These are phyloP conservation scores for Infundibulicybe gibba DNA, from an alignment of 768 basidiomycete species.

Conservation along the genomic window DNA sequence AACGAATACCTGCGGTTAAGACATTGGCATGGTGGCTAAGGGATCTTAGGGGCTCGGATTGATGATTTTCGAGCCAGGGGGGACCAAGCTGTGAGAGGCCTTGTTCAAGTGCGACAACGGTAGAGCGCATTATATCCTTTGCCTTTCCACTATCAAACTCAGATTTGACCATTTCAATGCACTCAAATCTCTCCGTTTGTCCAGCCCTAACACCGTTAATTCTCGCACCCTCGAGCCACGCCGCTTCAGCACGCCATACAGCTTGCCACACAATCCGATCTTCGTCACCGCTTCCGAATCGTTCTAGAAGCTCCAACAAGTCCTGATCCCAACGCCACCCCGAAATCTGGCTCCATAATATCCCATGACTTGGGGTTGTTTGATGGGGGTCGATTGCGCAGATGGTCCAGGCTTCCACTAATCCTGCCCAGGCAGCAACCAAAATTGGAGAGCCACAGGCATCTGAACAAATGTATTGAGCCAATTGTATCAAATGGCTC, in stretches of 20 bases:
- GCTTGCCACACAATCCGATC: slow-evolving; percentile 43
- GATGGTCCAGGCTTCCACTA: slow-evolving; percentile 70
- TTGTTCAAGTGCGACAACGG: slow-evolving; percentile 27
- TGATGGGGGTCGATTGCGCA: slow-evolving; percentile 91
- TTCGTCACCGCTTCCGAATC: slow-evolving; percentile 24
- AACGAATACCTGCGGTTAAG: slow-evolving; percentile 48
- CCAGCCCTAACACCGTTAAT: slow-evolving; percentile 72
- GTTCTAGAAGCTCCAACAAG: slow-evolving; percentile 34
- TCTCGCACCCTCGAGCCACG: slow-evolving; percentile 75
- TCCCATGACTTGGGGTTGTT: slow-evolving; percentile 82
- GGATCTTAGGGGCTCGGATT: slow-evolving; percentile 15
- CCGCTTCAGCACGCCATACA: slow-evolving; percentile 50
- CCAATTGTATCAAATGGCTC: slow-evolving; percentile 51
- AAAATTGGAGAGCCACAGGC: slow-evolving; percentile 31
- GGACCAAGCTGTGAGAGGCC: slow-evolving; percentile 19
- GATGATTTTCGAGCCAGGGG: slow-evolving; percentile 8
- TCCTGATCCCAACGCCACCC: slow-evolving; percentile 75
- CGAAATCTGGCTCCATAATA: slow-evolving; percentile 85
- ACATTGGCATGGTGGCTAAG: slow-evolving; percentile 31
- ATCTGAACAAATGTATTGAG: slow-evolving; percentile 38
- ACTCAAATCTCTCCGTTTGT: slow-evolving; percentile 51
- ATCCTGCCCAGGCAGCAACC: slow-evolving; percentile 47
- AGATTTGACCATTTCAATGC: slow-evolving; percentile 27
- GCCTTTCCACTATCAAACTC: slow-evolving; percentile 40
- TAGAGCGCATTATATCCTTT: slow-evolving; percentile 28